Evolutionary conservation across 306 rosid species (phyloP), one percentile per base, ranked within the genome.

Genomic region (Acacia melanoxylon): DNA sequence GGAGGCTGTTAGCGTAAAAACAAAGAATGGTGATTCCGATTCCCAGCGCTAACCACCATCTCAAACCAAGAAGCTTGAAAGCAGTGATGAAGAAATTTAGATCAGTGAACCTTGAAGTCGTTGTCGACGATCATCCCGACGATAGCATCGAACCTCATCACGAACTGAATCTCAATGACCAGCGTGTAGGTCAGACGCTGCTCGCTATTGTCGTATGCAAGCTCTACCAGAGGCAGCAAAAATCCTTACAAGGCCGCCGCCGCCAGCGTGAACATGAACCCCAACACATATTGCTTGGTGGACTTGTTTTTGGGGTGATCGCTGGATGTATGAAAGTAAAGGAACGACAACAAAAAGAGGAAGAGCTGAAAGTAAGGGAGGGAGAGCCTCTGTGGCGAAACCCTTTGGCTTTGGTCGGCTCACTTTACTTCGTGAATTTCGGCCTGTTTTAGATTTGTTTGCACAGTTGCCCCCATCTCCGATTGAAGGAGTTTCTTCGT

Each of bases 111-210:
- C 97, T 93, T 71, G 77, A 93, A 92, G 83, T 95, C 98, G 6
- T 95, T 81, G 85, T 95, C 80, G 71, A 91, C 80, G 0, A 93
- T 22, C 99, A 95, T 93, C 14, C 99, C 99, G 11, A 92, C 27
- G 2, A 82, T 58, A 82, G 97, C 99, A 68, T 83, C 90, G 71
- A 92, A 61, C 59, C 89, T 78, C 85, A 93, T 85, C 20, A 93
- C 92, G 46, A 89, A 17, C 87, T 95, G 99, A 87, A 89, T 81
- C 93, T 95, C 97, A 92, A 95, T 51, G 24, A 95, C 94, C 29
- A 93, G 44, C 11, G 91, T 67, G 72, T 91, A 95, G 2, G 93
- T 93, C 0, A 95, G 17, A 17, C 12, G 15, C 71, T 89, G 99
- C 81, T 76, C 88, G 59, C 88, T 83, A 87, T 87, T 91, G 62